Evolutionary conservation across 202 grass and related monocot genomes (phyloP), one percentile per base, ranked within the genome.

Genomic region (Musa balbisiana): DNA sequence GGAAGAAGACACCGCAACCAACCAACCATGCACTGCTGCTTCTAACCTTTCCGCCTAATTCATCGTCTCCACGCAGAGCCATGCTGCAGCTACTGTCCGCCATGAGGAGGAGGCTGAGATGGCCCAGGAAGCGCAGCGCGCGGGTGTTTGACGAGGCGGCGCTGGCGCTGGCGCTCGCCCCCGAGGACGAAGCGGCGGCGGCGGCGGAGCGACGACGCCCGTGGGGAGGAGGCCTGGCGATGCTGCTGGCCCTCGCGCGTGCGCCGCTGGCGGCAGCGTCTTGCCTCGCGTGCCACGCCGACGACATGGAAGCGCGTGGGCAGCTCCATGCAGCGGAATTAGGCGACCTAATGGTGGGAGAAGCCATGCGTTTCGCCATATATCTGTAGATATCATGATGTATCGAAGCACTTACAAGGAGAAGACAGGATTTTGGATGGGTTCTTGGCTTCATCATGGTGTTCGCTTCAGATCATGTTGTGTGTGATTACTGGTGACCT

Each of bases 101-200:
- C 58, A 9, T 62, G 17, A 62, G n/a, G 58, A 17, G 65, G 16
- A 22, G 67, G 50, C 50, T 22, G 60, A 11, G 70, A 24, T 52
- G 82, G 24, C 54, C 69, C 33, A 62, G 53, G 80, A 52, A 59
- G 68, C 53, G 85, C 73, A 67, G 52, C 29, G 74, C 79, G 71
- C 78, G 82, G 53, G 86, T 84, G 86, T 75, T 21, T 51, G 82
- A 87, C 79, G 86, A 87, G 82, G 69, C 82, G 73, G 74, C 74
- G 20, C 55, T 65, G 73, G 74, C 74, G 20, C 55, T 65, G 33
- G 64, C 52, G 20, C 1, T 17, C 27, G 21, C 3, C 9, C 16
- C 20, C 51, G 66, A 23, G 11, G 64, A 12, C 14, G 74, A 12
- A n/a, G 50, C 11, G 13, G 12, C 15, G 79, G 11, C 59, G 25